Evolutionary conservation across 495 filamentous ascomycete genomes (phyloP), one percentile per base, ranked within the genome.

Genomic region (Penicillium psychrofluorescens): DNA sequence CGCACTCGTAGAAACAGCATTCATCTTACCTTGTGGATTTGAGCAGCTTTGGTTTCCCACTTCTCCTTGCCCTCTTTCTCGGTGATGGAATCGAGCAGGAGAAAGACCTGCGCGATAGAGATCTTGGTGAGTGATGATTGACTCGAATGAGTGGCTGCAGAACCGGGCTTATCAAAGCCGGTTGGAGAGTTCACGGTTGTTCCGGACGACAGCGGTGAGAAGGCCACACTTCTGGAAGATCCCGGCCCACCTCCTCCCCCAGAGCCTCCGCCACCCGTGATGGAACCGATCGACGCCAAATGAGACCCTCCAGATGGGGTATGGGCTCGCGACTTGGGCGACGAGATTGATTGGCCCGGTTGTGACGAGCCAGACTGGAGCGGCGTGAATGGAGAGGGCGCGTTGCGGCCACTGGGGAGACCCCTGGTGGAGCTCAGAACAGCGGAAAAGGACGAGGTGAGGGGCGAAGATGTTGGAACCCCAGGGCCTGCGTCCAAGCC

Each of bases 41-140:
- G 87, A 58, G 92, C 89, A 52, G 82, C 82, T 68, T 94, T 90
- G 33, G 79, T 75, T 58, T 97, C 90, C 86, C 89, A 96, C 88
- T 94, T 95, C 51, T 83, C 77, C 62, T 85, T 84, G 44, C 80
- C 78, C 65, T 91, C 87, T 64, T 88, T 90, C 65, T 96, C 90
- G 57, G 88, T 95, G 59, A 95, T 86, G 22, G 87, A 87, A 70
- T 89, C 91, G 46, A 99, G 77, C 31, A 97, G 78, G 45, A 99
- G 76, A 67, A 90, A 94, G 44, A 97, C 81, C 74, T 99, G 94
- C 44, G 91, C 89, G 53, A 94, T 83, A 45, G 88, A 88, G 62
- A 99, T 91, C 61, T 89, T 95, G 35, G 86, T 69, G 22, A 78
- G 63, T 9, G 75, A 78, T 8, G 75, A 75, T 56, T 76, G 72